Conservation (phyloP, 345 rosid genomes). For the Arabis alpina region DNA sequence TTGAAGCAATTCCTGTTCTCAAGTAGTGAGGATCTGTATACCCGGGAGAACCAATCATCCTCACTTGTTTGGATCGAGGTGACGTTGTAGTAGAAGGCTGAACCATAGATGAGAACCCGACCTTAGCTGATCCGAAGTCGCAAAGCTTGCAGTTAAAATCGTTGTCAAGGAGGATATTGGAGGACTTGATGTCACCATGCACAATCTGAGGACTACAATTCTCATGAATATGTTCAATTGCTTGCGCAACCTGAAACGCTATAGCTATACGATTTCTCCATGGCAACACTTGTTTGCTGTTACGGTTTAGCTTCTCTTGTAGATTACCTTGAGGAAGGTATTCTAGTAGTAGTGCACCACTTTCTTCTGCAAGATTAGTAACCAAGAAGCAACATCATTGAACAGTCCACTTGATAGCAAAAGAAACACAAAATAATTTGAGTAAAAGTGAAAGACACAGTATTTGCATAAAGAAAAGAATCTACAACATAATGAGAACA, state of each 20-base stretch:
- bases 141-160: slow-evolving; percentile 75
- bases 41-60: slow-evolving; percentile 87
- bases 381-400: slow-evolving; percentile 6
- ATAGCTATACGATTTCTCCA: slow-evolving; percentile 68
- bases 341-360: slow-evolving; percentile 75
- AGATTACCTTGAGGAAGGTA: slow-evolving; percentile 71
- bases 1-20: slow-evolving; percentile 75
- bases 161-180: slow-evolving; percentile 77
- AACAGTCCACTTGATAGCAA: not conserved
- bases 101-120: slow-evolving; percentile 78
- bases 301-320: slow-evolving; percentile 67
- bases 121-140: slow-evolving; percentile 83
- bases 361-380: slow-evolving; percentile 51
- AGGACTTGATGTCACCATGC: slow-evolving; percentile 84
- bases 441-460: too few relatives aligned
- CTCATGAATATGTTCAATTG: slow-evolving; percentile 80
- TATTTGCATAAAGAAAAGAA: slow-evolving; percentile 3
- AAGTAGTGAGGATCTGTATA: slow-evolving; percentile 90
- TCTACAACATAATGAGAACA: slow-evolving; percentile 21
- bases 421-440: not conserved
- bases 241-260: slow-evolving; percentile 71
- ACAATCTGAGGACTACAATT: slow-evolving; percentile 72
- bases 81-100: slow-evolving; percentile 43
- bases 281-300: slow-evolving; percentile 46
- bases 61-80: slow-evolving; percentile 51